Conservation (phyloP, 305 asterid species). For the Solanum hybrid region DNA sequence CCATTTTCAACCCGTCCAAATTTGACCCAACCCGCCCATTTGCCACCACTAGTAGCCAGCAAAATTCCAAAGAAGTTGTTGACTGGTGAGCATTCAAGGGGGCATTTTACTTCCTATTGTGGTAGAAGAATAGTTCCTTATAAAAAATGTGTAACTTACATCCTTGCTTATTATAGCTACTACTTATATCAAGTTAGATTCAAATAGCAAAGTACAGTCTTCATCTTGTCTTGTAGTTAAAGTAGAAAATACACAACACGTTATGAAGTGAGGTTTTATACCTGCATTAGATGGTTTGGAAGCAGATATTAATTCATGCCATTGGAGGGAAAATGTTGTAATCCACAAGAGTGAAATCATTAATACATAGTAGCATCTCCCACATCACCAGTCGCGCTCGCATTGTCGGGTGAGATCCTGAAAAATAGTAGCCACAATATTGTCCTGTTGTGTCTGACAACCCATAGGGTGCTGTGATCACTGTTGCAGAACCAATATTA, state of each 20-base stretch:
- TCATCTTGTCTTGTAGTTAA: not conserved
- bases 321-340: constrained; percentile 14
- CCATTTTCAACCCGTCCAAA: too few relatives aligned
- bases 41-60: too few relatives aligned
- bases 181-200: not conserved
- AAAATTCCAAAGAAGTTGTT: not conserved
- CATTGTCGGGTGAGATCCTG: constrained; percentile 71
- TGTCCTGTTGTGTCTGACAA: constrained; percentile 99
- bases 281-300: constrained; percentile 29
- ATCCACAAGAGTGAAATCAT: constrained; percentile 38
- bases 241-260: not conserved
- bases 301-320: constrained; percentile 1
- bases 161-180: not conserved
- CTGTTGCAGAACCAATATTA: not conserved
- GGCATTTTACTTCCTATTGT: not conserved
- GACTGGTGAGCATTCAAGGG: not conserved
- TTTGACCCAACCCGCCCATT: too few relatives aligned
- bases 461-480: constrained; percentile 87
- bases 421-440: constrained; percentile 75
- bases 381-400: constrained; percentile 59
- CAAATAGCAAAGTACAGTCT: not conserved
- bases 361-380: constrained; percentile 40
- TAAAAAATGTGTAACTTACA: not conserved
- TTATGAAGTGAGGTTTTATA: not conserved
- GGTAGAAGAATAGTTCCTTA: not conserved